Base-by-base conservation (phyloP, 2,329 filamentous ascomycete genomes). In the Dactylellina haptotyla region DNA sequence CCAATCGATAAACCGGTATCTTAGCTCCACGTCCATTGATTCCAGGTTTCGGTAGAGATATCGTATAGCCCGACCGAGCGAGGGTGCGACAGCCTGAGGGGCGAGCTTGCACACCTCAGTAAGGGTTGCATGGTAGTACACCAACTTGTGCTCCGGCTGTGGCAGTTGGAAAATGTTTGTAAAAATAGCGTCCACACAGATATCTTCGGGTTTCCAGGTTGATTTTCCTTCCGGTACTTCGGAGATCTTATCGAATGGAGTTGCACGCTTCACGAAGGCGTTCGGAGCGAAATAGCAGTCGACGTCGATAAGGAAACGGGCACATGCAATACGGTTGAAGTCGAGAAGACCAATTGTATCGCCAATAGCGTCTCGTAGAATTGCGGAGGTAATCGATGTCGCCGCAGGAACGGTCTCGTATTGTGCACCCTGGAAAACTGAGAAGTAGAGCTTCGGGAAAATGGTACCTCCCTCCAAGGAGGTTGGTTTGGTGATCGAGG, bases 161-260 rank as follows among this genome's bases (percentile, higher is more conserved):
- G 95, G 95, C 37, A 99, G 86, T 80, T 92, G 90, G 79, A 97
- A 91, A 43, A 99, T 85, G 81, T 98, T 94, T 1, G 93, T 96
- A 81, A 99, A 99, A 66, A 98, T 92, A 3, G 94, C 93, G 80
- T 99, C 95, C n/a, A 99, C 92, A 2, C 91, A 91, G 69, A 98
- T 90, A 81, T 99, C 95, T 82, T 99, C 95, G 0, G 95, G 93
- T 81, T 99, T 99, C 94, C 95, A 99, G 0, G 92, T 93, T 12
- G 90, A 87, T 75, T 86, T 85, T 61, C 87, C 85, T 1, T 82
- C 83, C 32, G 88, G 87, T 16, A 89, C 84, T 48, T 89, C 89
- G 0, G 84, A 80, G 53, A 99, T 86, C 79, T 93, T 90, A 80
- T 99, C 95, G 78, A 97, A 97, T 0, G 93, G 89, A 0, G 92